Evolutionary conservation across 2,329 filamentous ascomycete species (phyloP).

Genomic region (Pseudogymnoascus pannorum): DNA sequence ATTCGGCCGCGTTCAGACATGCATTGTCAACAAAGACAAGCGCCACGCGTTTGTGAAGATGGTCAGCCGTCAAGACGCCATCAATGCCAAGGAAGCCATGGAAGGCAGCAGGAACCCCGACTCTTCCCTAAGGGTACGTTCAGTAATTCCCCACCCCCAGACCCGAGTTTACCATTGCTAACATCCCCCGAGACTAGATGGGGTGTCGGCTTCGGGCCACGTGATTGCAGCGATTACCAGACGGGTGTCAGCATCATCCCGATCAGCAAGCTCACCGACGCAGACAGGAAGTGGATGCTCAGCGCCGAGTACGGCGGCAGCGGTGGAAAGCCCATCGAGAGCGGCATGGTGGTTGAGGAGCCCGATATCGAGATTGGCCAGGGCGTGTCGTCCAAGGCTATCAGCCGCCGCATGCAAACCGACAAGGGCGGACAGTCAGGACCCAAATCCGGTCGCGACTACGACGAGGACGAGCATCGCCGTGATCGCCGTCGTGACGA

Average conservation of each 20-base stretch:
- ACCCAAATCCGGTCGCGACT: conserved; percentile 44
- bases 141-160: conserved; percentile 12
- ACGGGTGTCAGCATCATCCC: conserved; percentile 91
- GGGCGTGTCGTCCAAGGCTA: conserved; percentile 89
- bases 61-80: conserved; percentile 79
- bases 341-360: conserved; percentile 86
- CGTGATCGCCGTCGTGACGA: conserved; percentile 17
- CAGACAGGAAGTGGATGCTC: conserved; percentile 94
- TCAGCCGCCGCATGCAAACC: conserved; percentile 61
- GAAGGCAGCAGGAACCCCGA: conserved; percentile 68
- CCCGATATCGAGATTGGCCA: conserved; percentile 98
- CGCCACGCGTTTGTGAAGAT: conserved; percentile 99
- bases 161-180: conserved; percentile 1
- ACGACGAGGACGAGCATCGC: conserved; percentile 26
- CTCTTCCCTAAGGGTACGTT: conserved; percentile 34
- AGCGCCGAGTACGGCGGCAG: conserved; percentile 91
- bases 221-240: conserved; percentile 94
- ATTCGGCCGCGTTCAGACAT: conserved; percentile 87
- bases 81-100: conserved; percentile 79
- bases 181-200: conserved; percentile 63
- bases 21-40: conserved; percentile 97
- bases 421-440: conserved; percentile 59
- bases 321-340: conserved; percentile 71
- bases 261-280: conserved; percentile 85
- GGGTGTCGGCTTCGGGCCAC: conserved; percentile 94